A percentile compares a stretch with the other conserved stretches of the same genome.
Evolutionary conservation across 1,139 yeast species (phyloP).

Genomic region (Pichia sp.): DNA sequence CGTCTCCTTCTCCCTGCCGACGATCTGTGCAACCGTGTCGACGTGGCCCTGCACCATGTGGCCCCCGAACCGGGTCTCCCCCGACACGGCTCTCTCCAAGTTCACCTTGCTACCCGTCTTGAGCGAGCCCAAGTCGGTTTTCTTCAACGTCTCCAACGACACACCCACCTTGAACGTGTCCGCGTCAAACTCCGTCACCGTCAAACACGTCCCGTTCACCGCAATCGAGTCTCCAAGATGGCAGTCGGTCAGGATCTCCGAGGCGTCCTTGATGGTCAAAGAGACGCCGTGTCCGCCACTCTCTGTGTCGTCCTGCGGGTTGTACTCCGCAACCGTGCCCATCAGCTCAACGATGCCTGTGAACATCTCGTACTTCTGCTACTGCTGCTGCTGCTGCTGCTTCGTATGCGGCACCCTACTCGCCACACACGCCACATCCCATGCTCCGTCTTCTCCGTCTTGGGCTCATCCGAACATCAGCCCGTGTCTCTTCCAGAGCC

Average conservation of each 20-base stretch:
- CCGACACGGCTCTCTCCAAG: conserved; percentile 83
- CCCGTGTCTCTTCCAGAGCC: neutral
- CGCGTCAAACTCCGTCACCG: conserved; percentile 79
- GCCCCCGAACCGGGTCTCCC: conserved; percentile 87
- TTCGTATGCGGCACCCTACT: too few relatives aligned
- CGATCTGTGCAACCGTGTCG: conserved; percentile 77
- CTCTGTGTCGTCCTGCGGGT: conserved; percentile 45
- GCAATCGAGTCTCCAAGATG: conserved; percentile 91
- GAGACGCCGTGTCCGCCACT: conserved; percentile 82
- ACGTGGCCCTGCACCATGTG: conserved; percentile 98
- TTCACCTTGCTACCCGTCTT: conserved; percentile 62
- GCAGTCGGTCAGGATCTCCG: conserved; percentile 65
- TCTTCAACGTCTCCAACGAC: conserved; percentile 85
- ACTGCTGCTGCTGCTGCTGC: neutral
- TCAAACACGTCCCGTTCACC: conserved; percentile 85
- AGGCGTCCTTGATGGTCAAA: conserved; percentile 59
- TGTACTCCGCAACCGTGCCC: conserved; percentile 57
- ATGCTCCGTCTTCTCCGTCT: neutral
- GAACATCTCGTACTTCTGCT: conserved; percentile 54
- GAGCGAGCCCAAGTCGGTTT: conserved; percentile 69
- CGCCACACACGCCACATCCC: too few relatives aligned
- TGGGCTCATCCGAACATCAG: neutral
- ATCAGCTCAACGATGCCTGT: conserved; percentile 89
- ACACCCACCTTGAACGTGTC: conserved; percentile 76
- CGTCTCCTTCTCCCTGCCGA: conserved; percentile 54